These are phyloP conservation scores for Pythium guiyangense DNA, from an alignment of 352 stramenopile species.

Conservation along the genomic window DNA sequence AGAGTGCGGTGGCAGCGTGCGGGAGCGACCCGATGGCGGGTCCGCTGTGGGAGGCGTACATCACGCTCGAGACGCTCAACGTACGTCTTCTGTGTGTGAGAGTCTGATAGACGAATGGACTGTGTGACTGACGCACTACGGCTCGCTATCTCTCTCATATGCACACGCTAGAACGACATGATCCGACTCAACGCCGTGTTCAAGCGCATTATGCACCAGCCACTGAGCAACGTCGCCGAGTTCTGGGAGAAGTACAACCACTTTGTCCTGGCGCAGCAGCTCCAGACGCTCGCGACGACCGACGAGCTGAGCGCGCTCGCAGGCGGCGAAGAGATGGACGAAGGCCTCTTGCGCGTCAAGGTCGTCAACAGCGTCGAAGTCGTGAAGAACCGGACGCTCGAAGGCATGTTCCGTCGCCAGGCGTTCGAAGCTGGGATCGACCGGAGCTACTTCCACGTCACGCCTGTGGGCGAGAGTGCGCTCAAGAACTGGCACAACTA, in stretches of 20 bases:
- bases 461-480: conserved; percentile 47
- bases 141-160: not conserved
- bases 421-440: conserved; percentile 74
- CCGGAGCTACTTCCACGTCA: conserved; percentile 82
- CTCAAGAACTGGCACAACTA: conserved; percentile 81
- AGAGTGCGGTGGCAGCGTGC: conserved; percentile 50
- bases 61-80: conserved; percentile 73
- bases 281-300: conserved; percentile 49
- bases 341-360: conserved; percentile 75
- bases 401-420: conserved; percentile 57
- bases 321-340: conserved; percentile 60
- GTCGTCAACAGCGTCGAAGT: conserved; percentile 74
- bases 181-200: conserved; percentile 74
- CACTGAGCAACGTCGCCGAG: conserved; percentile 72
- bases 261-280: conserved; percentile 70
- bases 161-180: conserved; percentile 66
- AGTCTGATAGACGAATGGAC: too few species aligned
- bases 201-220: conserved; percentile 68
- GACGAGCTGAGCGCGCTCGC: conserved; percentile 63
- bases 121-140: not conserved
- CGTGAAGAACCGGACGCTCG: conserved; percentile 69
- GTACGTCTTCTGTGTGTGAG: conserved; percentile 26
- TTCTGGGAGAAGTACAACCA: conserved; percentile 87
- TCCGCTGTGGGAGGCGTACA: conserved; percentile 75
- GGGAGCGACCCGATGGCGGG: conserved; percentile 62